phyloP scores from a whole-genome alignment of 73 alveolate species.

The Tetrahymena malaccensis region DNA sequence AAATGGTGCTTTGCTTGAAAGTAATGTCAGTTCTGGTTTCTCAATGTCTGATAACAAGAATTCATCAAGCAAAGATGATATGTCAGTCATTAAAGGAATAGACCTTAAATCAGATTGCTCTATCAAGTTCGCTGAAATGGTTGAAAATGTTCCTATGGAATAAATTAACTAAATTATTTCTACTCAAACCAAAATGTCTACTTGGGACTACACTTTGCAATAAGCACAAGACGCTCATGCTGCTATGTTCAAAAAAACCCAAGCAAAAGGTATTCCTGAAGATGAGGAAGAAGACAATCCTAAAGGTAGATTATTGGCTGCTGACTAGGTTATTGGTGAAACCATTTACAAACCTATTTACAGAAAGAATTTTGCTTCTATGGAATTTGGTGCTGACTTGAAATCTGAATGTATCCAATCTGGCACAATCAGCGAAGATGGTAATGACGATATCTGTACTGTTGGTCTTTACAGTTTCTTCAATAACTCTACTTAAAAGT shows the following conservation, averaged over 20 bases:
- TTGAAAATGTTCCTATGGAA: background rate
- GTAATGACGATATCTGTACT: background rate
- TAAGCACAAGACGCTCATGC: background rate
- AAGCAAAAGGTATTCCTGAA: background rate
- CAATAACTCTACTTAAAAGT: background rate
- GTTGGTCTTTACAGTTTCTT: background rate
- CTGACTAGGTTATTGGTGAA: background rate
- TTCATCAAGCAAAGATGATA: background rate
- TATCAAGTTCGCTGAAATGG: background rate
- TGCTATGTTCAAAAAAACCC: background rate
- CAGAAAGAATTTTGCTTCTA: background rate
- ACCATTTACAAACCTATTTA: background rate
- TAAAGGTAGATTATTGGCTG: background rate
- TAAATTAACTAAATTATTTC: background rate
- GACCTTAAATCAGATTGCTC: background rate
- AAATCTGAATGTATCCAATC: background rate
- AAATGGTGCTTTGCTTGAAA: background rate
- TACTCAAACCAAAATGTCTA: background rate
- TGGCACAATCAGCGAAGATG: background rate
- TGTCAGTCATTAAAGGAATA: background rate
- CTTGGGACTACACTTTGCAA: background rate
- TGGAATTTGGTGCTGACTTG: background rate
- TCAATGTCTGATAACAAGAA: background rate
- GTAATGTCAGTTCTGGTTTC: background rate
- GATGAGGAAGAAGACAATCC: background rate